Evolutionary conservation across 1,284 basidiomycete species (phyloP).

Genomic region (Ustilago loliicola): DNA sequence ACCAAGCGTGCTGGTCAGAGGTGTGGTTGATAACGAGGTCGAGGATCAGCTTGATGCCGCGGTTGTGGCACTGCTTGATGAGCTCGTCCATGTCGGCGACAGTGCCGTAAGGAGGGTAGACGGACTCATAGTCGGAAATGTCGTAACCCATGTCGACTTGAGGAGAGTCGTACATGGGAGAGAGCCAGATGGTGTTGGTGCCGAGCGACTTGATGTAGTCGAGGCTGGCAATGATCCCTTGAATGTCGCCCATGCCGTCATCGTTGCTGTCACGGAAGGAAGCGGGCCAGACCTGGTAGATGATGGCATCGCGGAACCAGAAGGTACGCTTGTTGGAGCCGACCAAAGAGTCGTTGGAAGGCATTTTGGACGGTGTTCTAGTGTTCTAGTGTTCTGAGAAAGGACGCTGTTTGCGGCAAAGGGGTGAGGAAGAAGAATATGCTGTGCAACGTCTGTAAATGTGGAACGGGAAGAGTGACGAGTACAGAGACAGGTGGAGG

Average conservation of each 20-base stretch:
- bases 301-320: slow-evolving; percentile 57
- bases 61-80: slow-evolving; percentile 75
- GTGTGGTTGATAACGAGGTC: slow-evolving; percentile 86
- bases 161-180: slow-evolving; percentile 80
- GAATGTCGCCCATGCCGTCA: slow-evolving; percentile 82
- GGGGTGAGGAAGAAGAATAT: neutral
- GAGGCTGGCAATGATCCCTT: slow-evolving; percentile 78
- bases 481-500: neutral
- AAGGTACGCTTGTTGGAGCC: slow-evolving; percentile 35
- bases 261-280: slow-evolving; percentile 82
- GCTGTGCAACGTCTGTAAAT: neutral
- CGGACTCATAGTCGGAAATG: slow-evolving; percentile 77
- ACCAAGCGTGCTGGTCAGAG: slow-evolving; percentile 79
- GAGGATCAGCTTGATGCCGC: slow-evolving; percentile 82
- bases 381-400: too few species aligned
- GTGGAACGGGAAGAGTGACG: neutral
- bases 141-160: slow-evolving; percentile 78
- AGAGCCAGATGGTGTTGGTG: slow-evolving; percentile 81
- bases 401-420: neutral
- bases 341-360: slow-evolving; percentile 49
- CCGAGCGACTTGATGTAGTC: slow-evolving; percentile 81
- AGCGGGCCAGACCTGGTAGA: slow-evolving; percentile 77
- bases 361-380: slow-evolving; percentile 19
- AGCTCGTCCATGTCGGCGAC: slow-evolving; percentile 80
- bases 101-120: slow-evolving; percentile 81